Conservation (phyloP, 805 yeast species). For the Candida germanica region DNA sequence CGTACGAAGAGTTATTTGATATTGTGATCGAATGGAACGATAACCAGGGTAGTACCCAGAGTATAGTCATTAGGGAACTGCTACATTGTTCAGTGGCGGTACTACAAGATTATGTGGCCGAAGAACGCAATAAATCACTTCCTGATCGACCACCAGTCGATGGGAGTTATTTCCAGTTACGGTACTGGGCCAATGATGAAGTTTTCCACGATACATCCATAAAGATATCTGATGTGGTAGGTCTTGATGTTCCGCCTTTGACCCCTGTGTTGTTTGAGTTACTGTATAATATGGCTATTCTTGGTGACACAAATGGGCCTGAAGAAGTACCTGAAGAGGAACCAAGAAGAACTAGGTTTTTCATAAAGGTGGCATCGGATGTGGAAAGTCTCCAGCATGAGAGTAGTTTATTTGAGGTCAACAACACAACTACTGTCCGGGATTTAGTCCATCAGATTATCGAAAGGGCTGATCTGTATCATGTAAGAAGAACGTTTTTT, state of each 20-base stretch:
- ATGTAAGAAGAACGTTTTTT: slow-evolving; percentile 24
- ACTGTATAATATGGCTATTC: slow-evolving; percentile 8
- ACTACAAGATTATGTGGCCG: slow-evolving; percentile 18
- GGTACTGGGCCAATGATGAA: slow-evolving; percentile 10
- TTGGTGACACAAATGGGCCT: background rate
- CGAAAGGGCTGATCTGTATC: slow-evolving; percentile 17
- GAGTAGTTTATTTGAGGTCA: slow-evolving; percentile 21
- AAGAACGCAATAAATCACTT: slow-evolving; percentile 12
- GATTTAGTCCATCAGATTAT: slow-evolving; percentile 20
- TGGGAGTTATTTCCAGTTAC: slow-evolving; percentile 12
- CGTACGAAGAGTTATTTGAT: slow-evolving; percentile 23
- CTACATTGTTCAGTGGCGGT: slow-evolving; percentile 18
- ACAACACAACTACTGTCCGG: slow-evolving; percentile 15
- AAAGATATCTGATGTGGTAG: slow-evolving; percentile 10
- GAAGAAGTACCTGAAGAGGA: slow-evolving; percentile 1
- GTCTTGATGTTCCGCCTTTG: slow-evolving; percentile 28
- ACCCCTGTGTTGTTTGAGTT: slow-evolving; percentile 15
- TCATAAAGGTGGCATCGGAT: slow-evolving; percentile 15
- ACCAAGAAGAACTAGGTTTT: slow-evolving; percentile 5
- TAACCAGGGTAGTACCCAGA: slow-evolving; percentile 6
- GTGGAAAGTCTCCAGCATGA: slow-evolving; percentile 16
- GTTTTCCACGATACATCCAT: slow-evolving; percentile 6
- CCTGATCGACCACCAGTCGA: slow-evolving; percentile 8
- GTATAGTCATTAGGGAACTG: slow-evolving; percentile 17
- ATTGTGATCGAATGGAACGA: slow-evolving; percentile 17